Evolutionary conservation across 805 yeast genomes (phyloP), one percentile per base, ranked within the genome.

Genomic region (Kodamaea leandrae): DNA sequence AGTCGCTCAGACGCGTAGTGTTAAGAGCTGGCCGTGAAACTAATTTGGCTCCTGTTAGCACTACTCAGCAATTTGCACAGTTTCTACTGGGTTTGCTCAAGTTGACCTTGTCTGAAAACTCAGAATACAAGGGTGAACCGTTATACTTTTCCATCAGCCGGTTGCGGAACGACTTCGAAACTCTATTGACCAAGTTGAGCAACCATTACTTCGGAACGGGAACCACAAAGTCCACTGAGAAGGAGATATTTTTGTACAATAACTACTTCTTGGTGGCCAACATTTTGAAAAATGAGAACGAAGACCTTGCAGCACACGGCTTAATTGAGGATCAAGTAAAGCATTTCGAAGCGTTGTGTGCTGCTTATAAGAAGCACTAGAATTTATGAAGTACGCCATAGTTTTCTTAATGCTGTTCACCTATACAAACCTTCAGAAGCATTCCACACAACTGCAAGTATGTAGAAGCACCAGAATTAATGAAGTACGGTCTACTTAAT

Each of bases 21-120:
- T 68, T 50, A 44, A 74, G 57, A 3, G 47, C 53, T 6, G 50
- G 52, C 14, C 51, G 57, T 21, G 55, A 53, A 19, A 42, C 57
- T 9, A 54, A 55, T 19, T 52, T 66, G 23, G 75, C 78, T 1
- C 76, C 78, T 1, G 63, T 74, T 14, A 77, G 72, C 10, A 58
- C 90, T 24, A 87, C 97, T 0, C 89, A 87, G 49, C 86, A 84
- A 41, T 86, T 87, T 61, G 82, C 95, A 1, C 80, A 77, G 39
- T 76, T 84, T 42, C 53, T 91, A 8, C 74, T 80, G 49, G 91
- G 91, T 4, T 60, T 93, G 20, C 65, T 90, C 40, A 79, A 80
- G 30, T 65, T 91, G 20, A 55, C 69, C 1, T 42, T 44, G 13
- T 41, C 48, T 2, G 32, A 46, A 15, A 52, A 60, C 46, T 37